phyloP scores from a whole-genome alignment of 1,284 basidiomycete species.

The Volvariella surrecta region DNA sequence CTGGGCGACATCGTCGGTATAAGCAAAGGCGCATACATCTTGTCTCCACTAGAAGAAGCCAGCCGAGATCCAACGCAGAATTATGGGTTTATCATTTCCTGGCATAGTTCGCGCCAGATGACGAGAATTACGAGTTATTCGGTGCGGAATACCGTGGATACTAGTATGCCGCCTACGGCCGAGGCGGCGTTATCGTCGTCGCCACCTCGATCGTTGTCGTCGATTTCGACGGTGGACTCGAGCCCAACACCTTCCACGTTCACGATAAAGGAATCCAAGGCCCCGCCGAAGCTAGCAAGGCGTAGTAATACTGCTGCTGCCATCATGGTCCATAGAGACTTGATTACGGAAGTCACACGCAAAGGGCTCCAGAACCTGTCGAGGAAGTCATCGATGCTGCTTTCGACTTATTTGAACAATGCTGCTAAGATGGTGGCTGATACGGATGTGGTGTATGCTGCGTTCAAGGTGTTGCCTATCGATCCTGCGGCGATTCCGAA shows the following conservation, averaged over 20 bases:
- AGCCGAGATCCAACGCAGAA: conserved; percentile 83
- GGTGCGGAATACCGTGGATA: conserved; percentile 55
- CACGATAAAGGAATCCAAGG: conserved; percentile 6
- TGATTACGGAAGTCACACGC: conserved; percentile 6
- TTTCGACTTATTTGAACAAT: background rate
- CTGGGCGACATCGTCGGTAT: conserved; percentile 79
- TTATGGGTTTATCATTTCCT: conserved; percentile 75
- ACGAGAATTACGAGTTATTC: conserved; percentile 81
- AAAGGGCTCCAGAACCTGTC: conserved; percentile 2
- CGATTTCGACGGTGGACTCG: too few species aligned
- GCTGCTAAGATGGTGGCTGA: conserved; percentile 4
- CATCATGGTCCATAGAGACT: background rate
- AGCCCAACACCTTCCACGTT: conserved; percentile 10
- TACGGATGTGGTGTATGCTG: conserved; percentile 37
- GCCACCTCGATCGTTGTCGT: too few species aligned
- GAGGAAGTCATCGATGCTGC: background rate
- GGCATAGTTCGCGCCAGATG: conserved; percentile 57
- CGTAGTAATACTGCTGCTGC: conserved; percentile 2
- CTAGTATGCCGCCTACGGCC: conserved; percentile 12
- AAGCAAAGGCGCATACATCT: conserved; percentile 83
- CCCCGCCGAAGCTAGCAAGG: background rate
- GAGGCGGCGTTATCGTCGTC: conserved; percentile 1
- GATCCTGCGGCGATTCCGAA: conserved; percentile 51
- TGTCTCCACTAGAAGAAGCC: conserved; percentile 85
- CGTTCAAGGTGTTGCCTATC: conserved; percentile 71